Base-by-base conservation (phyloP, 176 grass and related monocot genomes). In the Musa beccarii region DNA sequence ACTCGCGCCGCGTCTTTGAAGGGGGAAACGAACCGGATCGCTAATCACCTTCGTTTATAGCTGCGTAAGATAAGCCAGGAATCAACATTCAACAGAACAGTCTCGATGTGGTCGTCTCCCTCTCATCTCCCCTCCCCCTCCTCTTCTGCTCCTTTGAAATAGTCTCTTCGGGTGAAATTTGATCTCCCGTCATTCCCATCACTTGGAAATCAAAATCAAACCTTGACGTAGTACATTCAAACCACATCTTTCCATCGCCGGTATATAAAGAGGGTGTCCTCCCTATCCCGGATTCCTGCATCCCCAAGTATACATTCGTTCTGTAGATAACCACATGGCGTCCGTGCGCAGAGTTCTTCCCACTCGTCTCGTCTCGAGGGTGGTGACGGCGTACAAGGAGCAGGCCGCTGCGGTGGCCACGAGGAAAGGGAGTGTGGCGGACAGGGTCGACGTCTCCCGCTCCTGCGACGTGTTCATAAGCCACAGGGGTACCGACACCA, bases 401-500 rank as follows among this genome's bases (percentile, higher is more conserved):
- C 4, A 61, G 23, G 29, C 28, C 14, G 68, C 10, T 15, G 68
- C 9, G 68, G 49, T 8, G 15, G 68, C 29, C 43, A 19, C 29
- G 68, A 10, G 9, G 68, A 51, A 9, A 17, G 10, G 9, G 68
- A 51, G 2, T 34, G 43, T 1, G 8, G 11, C 10, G 23, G 20
- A 25, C 23, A 2, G 1, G 22, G 8, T 2, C 63, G 63, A 26
- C 63, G 21, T 20, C 17, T 5, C 17, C 59, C 20, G 21, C n/a
- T 23, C 0, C 10, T 26, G 9, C 28, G 62, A 77, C 50, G 75
- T 77, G 59, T 77, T 77, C 62, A 50, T 77, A 20, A 77, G 49
- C 75, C 75, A 77, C 75, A 63, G 75, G 7, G 62, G 75, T 0
- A 22, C 24, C 43, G 75, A 77, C 75, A 77, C 75, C 11, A 53